phyloP scores from a whole-genome alignment of 116 monocot genomes.

The Iris pallida region DNA sequence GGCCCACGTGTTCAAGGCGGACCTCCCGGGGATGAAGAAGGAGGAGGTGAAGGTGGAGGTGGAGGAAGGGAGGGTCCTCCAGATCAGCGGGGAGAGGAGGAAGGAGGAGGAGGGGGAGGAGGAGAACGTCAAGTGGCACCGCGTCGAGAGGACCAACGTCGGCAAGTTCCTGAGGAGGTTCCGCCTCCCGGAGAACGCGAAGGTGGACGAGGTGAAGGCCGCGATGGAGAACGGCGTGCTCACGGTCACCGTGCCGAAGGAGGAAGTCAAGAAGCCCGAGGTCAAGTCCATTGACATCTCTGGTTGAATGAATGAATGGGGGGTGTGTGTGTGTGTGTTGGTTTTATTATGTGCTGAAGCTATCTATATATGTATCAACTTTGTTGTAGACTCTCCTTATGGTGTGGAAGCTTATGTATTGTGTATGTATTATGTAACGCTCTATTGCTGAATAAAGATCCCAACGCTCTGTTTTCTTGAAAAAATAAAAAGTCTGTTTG shows the following conservation, averaged over 20 bases:
- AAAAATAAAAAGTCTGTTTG: too few relatives aligned
- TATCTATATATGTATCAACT: too few relatives aligned
- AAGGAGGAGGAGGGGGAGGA: background rate
- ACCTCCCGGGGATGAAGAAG: slow-evolving; percentile 8
- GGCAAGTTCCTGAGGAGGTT: slow-evolving; percentile 6
- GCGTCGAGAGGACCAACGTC: background rate
- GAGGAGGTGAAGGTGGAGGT: slow-evolving; percentile 3
- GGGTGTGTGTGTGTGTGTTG: too few relatives aligned
- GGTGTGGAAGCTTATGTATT: too few relatives aligned
- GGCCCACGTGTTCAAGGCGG: slow-evolving; percentile 21
- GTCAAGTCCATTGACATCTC: slow-evolving; percentile 20
- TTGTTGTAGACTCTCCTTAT: too few relatives aligned
- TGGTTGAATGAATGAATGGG: too few relatives aligned
- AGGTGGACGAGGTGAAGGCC: slow-evolving; percentile 38
- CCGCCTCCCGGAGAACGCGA: slow-evolving; percentile 33
- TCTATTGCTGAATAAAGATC: too few relatives aligned
- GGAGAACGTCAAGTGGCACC: background rate
- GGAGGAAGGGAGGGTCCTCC: background rate
- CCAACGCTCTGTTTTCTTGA: too few relatives aligned
- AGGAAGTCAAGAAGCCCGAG: slow-evolving; percentile 25
- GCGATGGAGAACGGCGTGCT: slow-evolving; percentile 50
- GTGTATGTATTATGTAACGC: too few relatives aligned
- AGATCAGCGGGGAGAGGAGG: slow-evolving; percentile 4
- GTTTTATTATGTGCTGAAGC: too few relatives aligned
- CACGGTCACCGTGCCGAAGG: slow-evolving; percentile 46